Base-by-base conservation (phyloP, 2,329 filamentous ascomycete species). In the Ploettnerulaceae sp. region DNA sequence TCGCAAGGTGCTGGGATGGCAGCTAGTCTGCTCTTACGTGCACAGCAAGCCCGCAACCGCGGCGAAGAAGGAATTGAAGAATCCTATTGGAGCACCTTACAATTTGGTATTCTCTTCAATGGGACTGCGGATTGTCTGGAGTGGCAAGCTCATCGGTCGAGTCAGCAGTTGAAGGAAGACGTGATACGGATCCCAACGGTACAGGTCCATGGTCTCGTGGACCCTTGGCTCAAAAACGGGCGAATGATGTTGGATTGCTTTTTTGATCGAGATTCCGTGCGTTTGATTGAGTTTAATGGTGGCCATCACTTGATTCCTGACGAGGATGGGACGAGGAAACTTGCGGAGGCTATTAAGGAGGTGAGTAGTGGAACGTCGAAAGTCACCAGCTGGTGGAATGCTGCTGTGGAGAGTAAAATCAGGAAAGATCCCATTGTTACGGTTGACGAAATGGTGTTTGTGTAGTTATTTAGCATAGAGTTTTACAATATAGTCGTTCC, bases 21-120 rank as follows among this genome's bases (percentile, higher is more conserved):
- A 5, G 28, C 38, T 4, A 15, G 6, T 7, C 38, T 41, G 7
- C 28, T 41, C 8, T 9, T 41, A 14, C 38, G 5, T 14, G 34
- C 34, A 36, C 34, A 36, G 11, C 34, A 36, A 36, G 18, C 34
- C 4, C 34, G 34, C 21, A 36, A 36, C 12, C 34, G 34, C 20
- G 20, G 34, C 18, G 34, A 41, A 20, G n/a, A 22, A 14, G n/a
- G n/a, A n/a, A n/a, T n/a, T n/a, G n/a, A n/a, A n/a, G n/a, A n/a
- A n/a, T 22, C 8, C 17, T 22, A 29, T 32, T 28, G 26, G 18
- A 20, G 18, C 12, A 11, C 9, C 22, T 26, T 31, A 7, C 28
- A 31, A 18, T 41, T 41, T 11, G 25, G 25, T 3, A 32, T 21
- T 9, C 6, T 41, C 7, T 31, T 22, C 24, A 31, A 31, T 32